Evolutionary conservation across 495 filamentous ascomycete species (phyloP).

Genomic region (Immersiella caudata): DNA sequence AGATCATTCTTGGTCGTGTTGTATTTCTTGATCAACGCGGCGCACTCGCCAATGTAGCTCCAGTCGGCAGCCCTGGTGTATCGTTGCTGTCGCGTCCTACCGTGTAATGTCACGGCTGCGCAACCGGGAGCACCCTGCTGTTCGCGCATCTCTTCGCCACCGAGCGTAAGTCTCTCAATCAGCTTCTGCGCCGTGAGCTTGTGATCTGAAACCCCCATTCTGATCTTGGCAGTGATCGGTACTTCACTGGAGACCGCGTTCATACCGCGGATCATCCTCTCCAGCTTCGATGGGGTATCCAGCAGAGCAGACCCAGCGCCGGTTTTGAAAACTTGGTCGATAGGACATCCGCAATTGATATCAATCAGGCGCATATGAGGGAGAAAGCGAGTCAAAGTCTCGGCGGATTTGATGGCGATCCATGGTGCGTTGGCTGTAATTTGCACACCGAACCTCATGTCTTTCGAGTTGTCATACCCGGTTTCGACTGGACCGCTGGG

Average conservation of each 20-base stretch:
- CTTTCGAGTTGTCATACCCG: constrained; percentile 78
- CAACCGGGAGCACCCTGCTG: constrained; percentile 72
- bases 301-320: constrained; percentile 95
- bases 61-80: constrained; percentile 90
- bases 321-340: constrained; percentile 83
- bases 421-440: constrained; percentile 89
- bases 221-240: constrained; percentile 90
- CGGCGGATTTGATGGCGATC: constrained; percentile 82
- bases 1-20: constrained; percentile 63
- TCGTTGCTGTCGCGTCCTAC: constrained; percentile 88
- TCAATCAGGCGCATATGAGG: constrained; percentile 87
- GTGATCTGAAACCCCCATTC: constrained; percentile 84
- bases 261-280: constrained; percentile 94
- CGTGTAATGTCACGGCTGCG: constrained; percentile 92
- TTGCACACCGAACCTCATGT: constrained; percentile 87
- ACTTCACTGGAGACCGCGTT: constrained; percentile 84
- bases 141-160: constrained; percentile 66
- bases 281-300: constrained; percentile 77
- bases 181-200: constrained; percentile 79
- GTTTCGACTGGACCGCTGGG: constrained; percentile 55
- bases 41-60: constrained; percentile 88
- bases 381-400: constrained; percentile 72
- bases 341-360: constrained; percentile 95
- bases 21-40: constrained; percentile 77
- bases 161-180: constrained; percentile 79